Evolutionary conservation across 1,284 basidiomycete genomes (phyloP), one percentile per base, ranked within the genome.

Genomic region (Clitocybe nebularis): DNA sequence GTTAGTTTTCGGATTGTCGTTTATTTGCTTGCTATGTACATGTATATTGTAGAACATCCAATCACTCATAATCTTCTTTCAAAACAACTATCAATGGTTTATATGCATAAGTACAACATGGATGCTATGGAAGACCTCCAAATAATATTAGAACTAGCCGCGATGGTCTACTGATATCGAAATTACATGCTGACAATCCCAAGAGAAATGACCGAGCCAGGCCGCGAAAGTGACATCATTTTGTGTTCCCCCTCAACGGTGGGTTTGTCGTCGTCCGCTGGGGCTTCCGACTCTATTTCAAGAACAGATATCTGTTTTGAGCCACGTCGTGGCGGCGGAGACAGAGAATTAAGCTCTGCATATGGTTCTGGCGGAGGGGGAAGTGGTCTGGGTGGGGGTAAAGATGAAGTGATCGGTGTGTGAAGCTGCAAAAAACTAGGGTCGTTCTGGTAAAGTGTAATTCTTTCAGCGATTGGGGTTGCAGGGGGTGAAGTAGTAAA

Each of bases 401-500:
- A 41, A 11, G 62, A 43, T 8, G 66, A 64, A 40, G 69, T 63
- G 10, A 68, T 61, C 0, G 77, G 72, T 7, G 74, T 68, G 20
- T 68, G 58, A 41, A 77, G 63, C 45, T 74, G 68, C 21, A 82
- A 63, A 52, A 84, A 84, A 55, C 72, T 76, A 16, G 74, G 70
- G 48, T 83, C 76, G 40, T 79, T 71, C 53, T 72, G 75, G 44
- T 62, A 59, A 36, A 69, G 57, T 41, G 68, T 72, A 44, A 82
- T 83, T 43, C 74, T 81, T 52, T 79, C 79, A 16, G 75, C 77
- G 25, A 81, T 77, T 16, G 72, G 78, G 10, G 72, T 67, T 1
- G 62, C 55, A 20, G 69, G 61, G n/a, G 61, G 49, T 2, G 66
- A 61, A 22, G 57, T 42, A 19, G 46, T 16, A 16, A 5, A n/a